phyloP scores from a whole-genome alignment of 1,284 basidiomycete species.

The Ceratobasidium sp. region DNA sequence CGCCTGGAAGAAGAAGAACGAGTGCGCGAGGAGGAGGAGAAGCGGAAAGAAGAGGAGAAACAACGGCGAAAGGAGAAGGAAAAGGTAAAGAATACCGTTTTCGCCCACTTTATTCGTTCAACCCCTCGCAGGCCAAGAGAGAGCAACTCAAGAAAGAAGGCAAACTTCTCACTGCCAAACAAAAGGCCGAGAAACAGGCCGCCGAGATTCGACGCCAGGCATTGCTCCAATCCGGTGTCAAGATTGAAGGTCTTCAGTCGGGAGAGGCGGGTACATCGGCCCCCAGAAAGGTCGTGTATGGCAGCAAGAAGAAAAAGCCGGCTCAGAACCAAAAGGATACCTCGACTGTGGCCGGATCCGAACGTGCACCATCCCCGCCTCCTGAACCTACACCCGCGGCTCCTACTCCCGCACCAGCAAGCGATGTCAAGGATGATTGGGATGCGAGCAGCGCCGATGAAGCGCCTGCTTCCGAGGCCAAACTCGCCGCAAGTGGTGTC shows the following conservation, averaged over 20 bases:
- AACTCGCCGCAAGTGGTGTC: conserved; percentile 48
- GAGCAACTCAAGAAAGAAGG: conserved; percentile 92
- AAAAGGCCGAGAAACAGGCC: conserved; percentile 92
- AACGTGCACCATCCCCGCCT: conserved; percentile 51
- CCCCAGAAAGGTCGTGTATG: conserved; percentile 81
- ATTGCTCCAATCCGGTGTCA: conserved; percentile 87
- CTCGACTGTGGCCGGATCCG: conserved; percentile 50
- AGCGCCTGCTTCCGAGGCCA: conserved; percentile 51
- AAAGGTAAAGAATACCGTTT: conserved; percentile 65
- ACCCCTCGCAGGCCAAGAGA: conserved; percentile 71
- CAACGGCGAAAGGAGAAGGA: conserved; percentile 89
- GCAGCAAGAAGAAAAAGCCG: conserved; percentile 82
- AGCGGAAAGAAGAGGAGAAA: conserved; percentile 82
- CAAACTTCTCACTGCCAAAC: conserved; percentile 90
- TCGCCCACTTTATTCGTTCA: conserved; percentile 28
- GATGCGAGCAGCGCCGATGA: conserved; percentile 81
- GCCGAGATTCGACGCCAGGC: conserved; percentile 94
- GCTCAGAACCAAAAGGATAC: conserved; percentile 56
- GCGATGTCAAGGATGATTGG: conserved; percentile 82
- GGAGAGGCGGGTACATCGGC: conserved; percentile 61
- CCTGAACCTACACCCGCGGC: conserved; percentile 58
- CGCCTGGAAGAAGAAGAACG: conserved; percentile 88
- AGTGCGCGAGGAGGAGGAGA: conserved; percentile 78
- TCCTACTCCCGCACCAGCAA: conserved; percentile 57
- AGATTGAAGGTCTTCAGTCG: conserved; percentile 86